These are phyloP conservation scores for Somion occarium DNA, from an alignment of 1,284 basidiomycete genomes.

Conservation along the genomic window DNA sequence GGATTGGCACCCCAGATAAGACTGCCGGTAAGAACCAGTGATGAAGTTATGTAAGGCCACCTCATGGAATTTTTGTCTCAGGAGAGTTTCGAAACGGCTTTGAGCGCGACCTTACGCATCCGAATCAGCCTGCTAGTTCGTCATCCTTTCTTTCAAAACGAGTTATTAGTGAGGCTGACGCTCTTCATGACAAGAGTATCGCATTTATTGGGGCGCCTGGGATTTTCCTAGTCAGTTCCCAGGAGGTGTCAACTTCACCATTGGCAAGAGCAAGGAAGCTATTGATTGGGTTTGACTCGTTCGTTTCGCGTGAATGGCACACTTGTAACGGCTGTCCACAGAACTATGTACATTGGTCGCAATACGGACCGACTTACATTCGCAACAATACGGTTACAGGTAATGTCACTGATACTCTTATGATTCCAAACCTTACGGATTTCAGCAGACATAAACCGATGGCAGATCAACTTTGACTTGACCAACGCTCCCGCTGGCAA, in stretches of 20 bases:
- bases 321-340: slow-evolving; percentile 1
- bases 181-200: slow-evolving; percentile 17
- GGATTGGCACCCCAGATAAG: slow-evolving; percentile 25
- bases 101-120: slow-evolving; percentile 20
- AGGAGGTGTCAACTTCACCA: slow-evolving; percentile 25
- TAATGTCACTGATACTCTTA: background rate
- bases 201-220: slow-evolving; percentile 27
- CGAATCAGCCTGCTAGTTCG: slow-evolving; percentile 19
- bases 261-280: slow-evolving; percentile 21
- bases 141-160: background rate
- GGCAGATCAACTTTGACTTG: slow-evolving; percentile 25
- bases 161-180: too few species aligned
- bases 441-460: slow-evolving; percentile 19
- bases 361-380: slow-evolving; percentile 16
- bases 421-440: background rate
- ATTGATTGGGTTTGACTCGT: slow-evolving; percentile 16
- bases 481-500: slow-evolving; percentile 6
- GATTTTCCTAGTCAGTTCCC: slow-evolving; percentile 27
- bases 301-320: background rate
- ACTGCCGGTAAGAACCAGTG: slow-evolving; percentile 1
- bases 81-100: slow-evolving; percentile 19
- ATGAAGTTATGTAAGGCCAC: background rate
- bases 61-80: background rate
- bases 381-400: slow-evolving; percentile 17
- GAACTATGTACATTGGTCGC: slow-evolving; percentile 27